Percentiles rank a stretch among this genome's conserved stretches.
phyloP scores from a whole-genome alignment of 441 rosid species.

The Iberis amara region DNA sequence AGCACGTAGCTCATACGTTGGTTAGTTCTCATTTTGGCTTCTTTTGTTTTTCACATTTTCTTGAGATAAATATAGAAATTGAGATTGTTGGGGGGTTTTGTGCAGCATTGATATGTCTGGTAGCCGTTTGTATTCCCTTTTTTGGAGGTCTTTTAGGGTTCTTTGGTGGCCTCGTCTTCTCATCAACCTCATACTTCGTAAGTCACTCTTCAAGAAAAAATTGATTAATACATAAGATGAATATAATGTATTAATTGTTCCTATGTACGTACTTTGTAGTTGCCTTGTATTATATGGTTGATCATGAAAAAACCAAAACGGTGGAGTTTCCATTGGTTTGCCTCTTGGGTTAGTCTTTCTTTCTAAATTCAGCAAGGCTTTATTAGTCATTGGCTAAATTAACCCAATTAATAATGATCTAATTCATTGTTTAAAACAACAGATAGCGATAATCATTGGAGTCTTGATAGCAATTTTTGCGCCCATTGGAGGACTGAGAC shows the following conservation, averaged over 20 bases:
- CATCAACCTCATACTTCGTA: slow-evolving; percentile 39
- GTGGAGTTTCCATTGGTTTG: slow-evolving; percentile 34
- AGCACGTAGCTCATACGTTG: slow-evolving; percentile 41
- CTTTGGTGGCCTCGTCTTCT: slow-evolving; percentile 40
- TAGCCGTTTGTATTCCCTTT: slow-evolving; percentile 39
- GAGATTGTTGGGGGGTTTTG: slow-evolving; percentile 1
- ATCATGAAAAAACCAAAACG: slow-evolving; percentile 27
- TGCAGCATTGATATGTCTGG: slow-evolving; percentile 33
- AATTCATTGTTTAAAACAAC: slow-evolving; percentile 6
- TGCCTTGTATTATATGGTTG: slow-evolving; percentile 41
- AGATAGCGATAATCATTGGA: slow-evolving; percentile 33
- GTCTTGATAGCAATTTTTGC: slow-evolving; percentile 35
- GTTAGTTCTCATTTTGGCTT: slow-evolving; percentile 22
- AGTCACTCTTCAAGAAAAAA: slow-evolving; percentile 1
- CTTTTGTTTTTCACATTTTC: not conserved
- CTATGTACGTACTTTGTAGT: slow-evolving; percentile 21
- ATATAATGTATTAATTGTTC: not conserved
- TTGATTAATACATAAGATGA: not conserved
- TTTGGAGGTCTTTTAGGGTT: slow-evolving; percentile 40
- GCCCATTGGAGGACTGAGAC: slow-evolving; percentile 43
- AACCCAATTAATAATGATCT: not conserved
- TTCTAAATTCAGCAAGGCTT: slow-evolving; percentile 6
- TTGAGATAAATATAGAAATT: slow-evolving; percentile 4
- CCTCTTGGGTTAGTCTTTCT: slow-evolving; percentile 33
- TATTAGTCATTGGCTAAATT: not conserved